Base-by-base conservation (phyloP, 257 asterid species). In the Catharanthus roseus region DNA sequence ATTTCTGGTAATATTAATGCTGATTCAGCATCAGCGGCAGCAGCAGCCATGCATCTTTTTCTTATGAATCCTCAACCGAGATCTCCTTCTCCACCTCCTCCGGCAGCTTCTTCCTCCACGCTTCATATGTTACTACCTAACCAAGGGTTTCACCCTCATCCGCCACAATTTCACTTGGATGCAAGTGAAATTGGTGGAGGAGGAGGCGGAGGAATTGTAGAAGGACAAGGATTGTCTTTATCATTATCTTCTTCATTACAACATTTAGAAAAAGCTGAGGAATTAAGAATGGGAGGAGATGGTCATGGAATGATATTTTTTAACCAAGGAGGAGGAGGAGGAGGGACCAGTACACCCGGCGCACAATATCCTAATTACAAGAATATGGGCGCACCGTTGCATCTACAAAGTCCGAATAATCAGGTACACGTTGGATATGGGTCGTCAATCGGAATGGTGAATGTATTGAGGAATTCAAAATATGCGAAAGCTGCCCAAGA, bases 11-110 rank as follows among this genome's bases (percentile, higher is more conserved):
- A 38, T 8, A 85, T 86, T 64, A 83, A 84, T 75, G 85, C 42
- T 8, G 42, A n/a, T n/a, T n/a, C n/a, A n/a, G n/a, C n/a, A n/a
- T n/a, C 83, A 15, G 92, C 86, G 72, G 82, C 89, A 39, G 90
- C 95, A 3, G 89, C 90, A 12, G 96, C 96, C 98, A 92, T 92
- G 98, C 97, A 92, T 81, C 98, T 92, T 76, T 92, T 92, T 57
- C 82, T 86, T 19, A 89, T 87, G 96, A 92, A 92, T 72, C 92
- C 97, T 1, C 93, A 84, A 71, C 88, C 82, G 57, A 73, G 86
- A 75, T 85, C 95, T 44, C 88, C 91, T 1, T 88, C 98, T 0
- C 93, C 95, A 0, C 74, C 96, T 29, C 84, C 92, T 10, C 77
- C 86, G 39, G 81, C 65, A 28, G 77, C 80, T 34, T 77, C 83